A percentile compares a stretch with the other conserved stretches of the same genome.
These are phyloP conservation scores for Fraxinus platypoda DNA, from an alignment of 305 asterid species.

Conservation along the genomic window DNA sequence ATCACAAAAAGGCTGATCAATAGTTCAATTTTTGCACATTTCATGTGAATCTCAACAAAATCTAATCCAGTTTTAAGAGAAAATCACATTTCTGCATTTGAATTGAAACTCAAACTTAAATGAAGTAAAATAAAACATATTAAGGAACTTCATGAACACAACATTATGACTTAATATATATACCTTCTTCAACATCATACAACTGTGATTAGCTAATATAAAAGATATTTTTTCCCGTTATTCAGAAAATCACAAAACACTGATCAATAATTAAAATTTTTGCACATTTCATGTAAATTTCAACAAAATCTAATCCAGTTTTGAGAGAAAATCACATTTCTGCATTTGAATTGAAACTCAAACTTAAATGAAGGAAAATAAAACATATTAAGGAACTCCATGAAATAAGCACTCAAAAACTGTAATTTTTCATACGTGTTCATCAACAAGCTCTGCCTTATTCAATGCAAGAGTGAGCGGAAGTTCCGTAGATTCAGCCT, in stretches of 20 bases:
- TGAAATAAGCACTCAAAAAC: neutral
- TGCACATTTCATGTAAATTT: neutral
- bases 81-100: neutral
- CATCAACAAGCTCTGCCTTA: conserved; percentile 72
- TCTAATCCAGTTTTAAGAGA: neutral
- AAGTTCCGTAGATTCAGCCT: conserved; percentile 87
- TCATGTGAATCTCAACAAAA: neutral
- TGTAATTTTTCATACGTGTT: conserved; percentile 42
- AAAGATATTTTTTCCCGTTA: neutral
- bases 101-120: neutral
- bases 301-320: neutral
- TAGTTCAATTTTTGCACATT: neutral
- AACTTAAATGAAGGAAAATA: neutral
- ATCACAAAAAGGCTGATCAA: neutral
- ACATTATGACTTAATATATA: neutral
- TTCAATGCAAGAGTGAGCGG: conserved; percentile 81
- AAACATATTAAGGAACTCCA: neutral
- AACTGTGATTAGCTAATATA: neutral
- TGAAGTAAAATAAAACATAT: neutral
- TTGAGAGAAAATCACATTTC: neutral
- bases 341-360: neutral
- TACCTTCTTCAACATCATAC: neutral
- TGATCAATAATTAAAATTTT: neutral
- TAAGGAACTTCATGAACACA: neutral
- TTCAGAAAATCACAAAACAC: neutral